Evolutionary conservation across 176 grass and related monocot genomes (phyloP).

Genomic region (Carex pumila): DNA sequence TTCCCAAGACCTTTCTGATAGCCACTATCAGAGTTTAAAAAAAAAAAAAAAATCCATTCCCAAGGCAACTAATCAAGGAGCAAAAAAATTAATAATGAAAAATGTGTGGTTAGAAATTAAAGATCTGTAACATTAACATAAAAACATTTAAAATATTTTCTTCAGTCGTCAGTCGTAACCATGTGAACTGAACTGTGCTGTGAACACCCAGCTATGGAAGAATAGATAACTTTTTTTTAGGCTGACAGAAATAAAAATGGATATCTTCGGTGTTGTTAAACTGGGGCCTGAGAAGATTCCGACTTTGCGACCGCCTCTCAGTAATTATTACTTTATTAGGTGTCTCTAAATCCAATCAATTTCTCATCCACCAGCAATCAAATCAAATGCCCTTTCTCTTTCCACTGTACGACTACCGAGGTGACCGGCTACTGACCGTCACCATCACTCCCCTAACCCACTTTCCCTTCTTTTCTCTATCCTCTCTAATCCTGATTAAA

Average conservation of each 20-base stretch:
- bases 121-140: neutral
- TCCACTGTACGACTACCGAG: conserved; percentile 3
- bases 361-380: conserved; percentile 14
- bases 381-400: neutral
- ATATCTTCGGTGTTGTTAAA: neutral
- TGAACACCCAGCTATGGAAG: neutral
- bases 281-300: neutral
- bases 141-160: neutral
- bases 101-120: neutral
- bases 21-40: too few species aligned
- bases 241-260: neutral
- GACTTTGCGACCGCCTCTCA: neutral
- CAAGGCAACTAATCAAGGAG: too few species aligned
- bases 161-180: neutral
- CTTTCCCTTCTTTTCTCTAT: neutral
- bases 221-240: neutral
- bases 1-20: too few species aligned
- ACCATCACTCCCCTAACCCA: neutral
- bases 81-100: too few species aligned
- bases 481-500: neutral
- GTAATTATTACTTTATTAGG: neutral
- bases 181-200: neutral
- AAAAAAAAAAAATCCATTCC: too few species aligned
- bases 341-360: conserved; percentile 3
- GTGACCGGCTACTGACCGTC: conserved; percentile 14